phyloP scores from a whole-genome alignment of 148 eudicot species.

The Cornus kousa region DNA sequence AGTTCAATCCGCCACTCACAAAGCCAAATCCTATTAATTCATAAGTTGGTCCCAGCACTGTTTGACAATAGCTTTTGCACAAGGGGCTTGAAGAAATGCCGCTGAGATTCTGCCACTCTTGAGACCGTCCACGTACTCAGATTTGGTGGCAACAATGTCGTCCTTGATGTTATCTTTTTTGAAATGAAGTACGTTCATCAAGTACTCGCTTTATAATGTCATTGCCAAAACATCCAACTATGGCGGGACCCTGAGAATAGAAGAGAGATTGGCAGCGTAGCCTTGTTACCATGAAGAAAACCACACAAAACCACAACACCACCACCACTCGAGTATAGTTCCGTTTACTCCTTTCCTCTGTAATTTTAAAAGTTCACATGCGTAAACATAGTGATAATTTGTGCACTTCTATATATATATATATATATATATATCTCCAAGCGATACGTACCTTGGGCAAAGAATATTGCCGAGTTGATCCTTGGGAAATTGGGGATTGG shows the following conservation, averaged over 20 bases:
- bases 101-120: not conserved
- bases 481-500: slow-evolving; percentile 7
- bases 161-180: not conserved
- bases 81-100: no score
- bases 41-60: no score
- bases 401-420: no score
- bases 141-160: not conserved
- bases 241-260: not conserved
- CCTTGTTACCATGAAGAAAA: slow-evolving; percentile 13
- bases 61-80: no score
- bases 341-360: not conserved
- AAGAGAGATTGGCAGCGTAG: not conserved
- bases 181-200: not conserved
- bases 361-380: no score
- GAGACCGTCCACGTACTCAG: not conserved
- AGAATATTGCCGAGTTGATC: slow-evolving; percentile 17
- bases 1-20: no score
- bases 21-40: no score
- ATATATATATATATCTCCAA: no score
- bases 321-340: slow-evolving; percentile 26
- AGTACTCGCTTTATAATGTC: not conserved
- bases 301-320: slow-evolving; percentile 28
- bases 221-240: not conserved
- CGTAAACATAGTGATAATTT: no score
- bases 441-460: slow-evolving; percentile 28